These are phyloP conservation scores for Cairneyella variabilis DNA, from an alignment of 495 filamentous ascomycete species.

Conservation along the genomic window DNA sequence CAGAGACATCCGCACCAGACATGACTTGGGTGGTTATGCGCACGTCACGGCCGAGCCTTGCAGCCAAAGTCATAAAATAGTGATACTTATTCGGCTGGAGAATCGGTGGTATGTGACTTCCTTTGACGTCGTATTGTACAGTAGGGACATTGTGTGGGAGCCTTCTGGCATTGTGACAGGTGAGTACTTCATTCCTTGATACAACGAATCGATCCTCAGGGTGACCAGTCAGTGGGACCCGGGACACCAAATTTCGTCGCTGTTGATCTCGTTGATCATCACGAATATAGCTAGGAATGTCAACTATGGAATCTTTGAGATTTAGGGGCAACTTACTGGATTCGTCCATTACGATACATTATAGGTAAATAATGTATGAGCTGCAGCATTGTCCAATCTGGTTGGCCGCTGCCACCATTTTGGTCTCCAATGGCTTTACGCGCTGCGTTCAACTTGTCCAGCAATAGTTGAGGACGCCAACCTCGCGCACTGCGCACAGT, in stretches of 20 bases:
- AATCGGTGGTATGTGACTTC: conserved; percentile 10
- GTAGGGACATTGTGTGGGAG: background rate
- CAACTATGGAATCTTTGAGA: background rate
- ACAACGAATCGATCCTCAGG: conserved; percentile 23
- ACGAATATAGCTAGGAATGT: background rate
- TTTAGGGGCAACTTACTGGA: background rate
- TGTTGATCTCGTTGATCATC: background rate
- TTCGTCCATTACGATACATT: background rate
- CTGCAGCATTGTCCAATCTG: too few species aligned
- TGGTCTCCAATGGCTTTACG: too few species aligned
- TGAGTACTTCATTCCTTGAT: background rate
- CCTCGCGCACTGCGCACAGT: background rate
- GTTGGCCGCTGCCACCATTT: too few species aligned
- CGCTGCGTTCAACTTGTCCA: background rate
- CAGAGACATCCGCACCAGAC: background rate
- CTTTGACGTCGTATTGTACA: conserved; percentile 14
- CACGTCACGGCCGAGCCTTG: conserved; percentile 17
- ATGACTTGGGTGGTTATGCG: background rate
- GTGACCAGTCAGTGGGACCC: conserved; percentile 22
- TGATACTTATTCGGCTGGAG: conserved; percentile 15
- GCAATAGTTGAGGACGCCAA: background rate
- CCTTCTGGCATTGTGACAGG: background rate
- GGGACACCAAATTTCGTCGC: background rate
- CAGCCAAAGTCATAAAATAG: conserved; percentile 11
- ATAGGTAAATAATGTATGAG: background rate